Conservation (phyloP, 441 rosid genomes). For the Arabidopsis lyrata region DNA sequence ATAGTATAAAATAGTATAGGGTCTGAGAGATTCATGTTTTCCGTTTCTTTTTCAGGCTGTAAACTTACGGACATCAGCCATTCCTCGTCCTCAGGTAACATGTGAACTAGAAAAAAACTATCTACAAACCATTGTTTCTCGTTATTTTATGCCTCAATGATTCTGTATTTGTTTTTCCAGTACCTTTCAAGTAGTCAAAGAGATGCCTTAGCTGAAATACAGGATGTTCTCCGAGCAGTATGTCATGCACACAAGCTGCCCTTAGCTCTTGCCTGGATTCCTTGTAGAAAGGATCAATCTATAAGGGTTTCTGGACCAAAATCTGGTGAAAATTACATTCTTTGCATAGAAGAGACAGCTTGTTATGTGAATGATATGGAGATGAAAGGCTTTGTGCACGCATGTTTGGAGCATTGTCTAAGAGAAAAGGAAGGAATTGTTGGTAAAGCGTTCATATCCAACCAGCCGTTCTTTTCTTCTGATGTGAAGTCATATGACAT, state of each 20-base stretch:
- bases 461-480: slow-evolving; percentile 74
- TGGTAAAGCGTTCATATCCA: slow-evolving; percentile 85
- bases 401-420: slow-evolving; percentile 74
- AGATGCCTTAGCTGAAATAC: slow-evolving; percentile 80
- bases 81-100: slow-evolving; percentile 56
- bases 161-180: slow-evolving; percentile 53
- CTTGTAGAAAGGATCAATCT: slow-evolving; percentile 58
- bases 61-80: slow-evolving; percentile 62
- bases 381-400: slow-evolving; percentile 79
- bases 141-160: slow-evolving; percentile 18
- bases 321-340: slow-evolving; percentile 50
- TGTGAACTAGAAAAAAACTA: background rate
- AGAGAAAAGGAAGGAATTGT: slow-evolving; percentile 89
- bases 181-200: slow-evolving; percentile 69
- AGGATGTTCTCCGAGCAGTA: slow-evolving; percentile 79
- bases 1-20: slow-evolving; percentile 1
- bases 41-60: slow-evolving; percentile 66
- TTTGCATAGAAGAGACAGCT: slow-evolving; percentile 72
- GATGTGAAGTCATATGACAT: slow-evolving; percentile 82
- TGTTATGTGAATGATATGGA: slow-evolving; percentile 79
- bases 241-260: slow-evolving; percentile 92
- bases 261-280: slow-evolving; percentile 91
- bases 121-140: background rate
- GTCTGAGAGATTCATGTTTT: slow-evolving; percentile 27
- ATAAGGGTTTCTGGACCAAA: slow-evolving; percentile 50